Base-by-base conservation (phyloP, 2,329 filamentous ascomycete species). In the Phaeosphaeriaceae sp. region DNA sequence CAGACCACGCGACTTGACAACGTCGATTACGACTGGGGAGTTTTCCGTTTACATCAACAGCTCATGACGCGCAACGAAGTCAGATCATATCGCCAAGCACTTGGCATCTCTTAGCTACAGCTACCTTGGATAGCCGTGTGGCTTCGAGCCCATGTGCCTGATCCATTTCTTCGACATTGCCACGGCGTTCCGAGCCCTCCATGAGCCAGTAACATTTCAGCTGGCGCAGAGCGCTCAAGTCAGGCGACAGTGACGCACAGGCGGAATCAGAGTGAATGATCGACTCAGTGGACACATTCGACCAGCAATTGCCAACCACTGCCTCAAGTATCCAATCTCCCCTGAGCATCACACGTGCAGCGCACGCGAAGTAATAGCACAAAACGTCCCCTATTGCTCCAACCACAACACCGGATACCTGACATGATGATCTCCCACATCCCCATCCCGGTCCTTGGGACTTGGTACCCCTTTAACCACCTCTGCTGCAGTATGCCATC, bases 371-470 rank as follows among this genome's bases (percentile, higher is more conserved):
- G 17, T 7, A n/a, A 20, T 42, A 19, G 40, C 25, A 27, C 25
- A n/a, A 17, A 42, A 42, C 40, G 40, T 48, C 20, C 22, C 50
- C 25, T 9, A 27, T 4, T 27, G 25, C 4, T 27, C 25, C 31
- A 36, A 36, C 31, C 31, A 36, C 13, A 11, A 36, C 31, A 36
- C 51, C 48, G 45, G 2, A 51, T 13, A 27, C 41, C 36, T 47
- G 51, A 20, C 51, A 52, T 41, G 58, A 46, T 52, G 55, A 63
- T 61, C 55, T 49, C 59, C 50, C 17, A 40, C 25, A 47, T 56
- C 31, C 31, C 47, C n/a, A 54, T 54, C 60, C 60, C 33, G 60
- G 60, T 58, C 44, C 55, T 61, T 61, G 60, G 60, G 44, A 60
- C 42, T 48, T 48, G n/a, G 24, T 36, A 51, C 33, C 44, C 22